Conservation (phyloP, 129 eudicot genomes). For the Pulicaria dysenterica region DNA sequence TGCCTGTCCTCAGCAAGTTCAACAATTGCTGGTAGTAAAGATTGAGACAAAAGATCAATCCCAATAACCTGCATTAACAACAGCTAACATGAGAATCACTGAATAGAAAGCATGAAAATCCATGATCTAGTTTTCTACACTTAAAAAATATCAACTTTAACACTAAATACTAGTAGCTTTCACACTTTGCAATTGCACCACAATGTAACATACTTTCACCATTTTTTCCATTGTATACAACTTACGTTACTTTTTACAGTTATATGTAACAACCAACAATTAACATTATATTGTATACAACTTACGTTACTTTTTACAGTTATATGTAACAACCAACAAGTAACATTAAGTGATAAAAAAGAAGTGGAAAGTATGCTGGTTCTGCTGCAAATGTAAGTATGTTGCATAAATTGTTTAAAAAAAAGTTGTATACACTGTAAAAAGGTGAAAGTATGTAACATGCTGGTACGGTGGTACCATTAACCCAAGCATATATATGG, state of each 20-base stretch:
- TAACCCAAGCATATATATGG: not conserved
- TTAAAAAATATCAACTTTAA: not conserved
- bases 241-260: no score
- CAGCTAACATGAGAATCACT: conserved; percentile 14
- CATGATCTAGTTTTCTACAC: conserved; percentile 9
- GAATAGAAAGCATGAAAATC: not conserved
- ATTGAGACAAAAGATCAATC: conserved; percentile 88
- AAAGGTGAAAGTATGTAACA: not conserved
- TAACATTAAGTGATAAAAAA: no score
- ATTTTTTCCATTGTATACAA: no score
- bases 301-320: no score
- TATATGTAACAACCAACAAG: no score
- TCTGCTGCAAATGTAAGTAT: not conserved
- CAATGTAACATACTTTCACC: no score
- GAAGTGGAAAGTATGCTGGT: no score
- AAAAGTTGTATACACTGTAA: not conserved
- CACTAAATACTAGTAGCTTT: not conserved
- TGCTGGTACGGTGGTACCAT: not conserved
- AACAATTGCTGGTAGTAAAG: conserved; percentile 85
- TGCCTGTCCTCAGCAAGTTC: conserved; percentile 98
- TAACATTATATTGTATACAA: no score
- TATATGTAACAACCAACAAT: no score
- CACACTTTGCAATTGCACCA: not conserved
- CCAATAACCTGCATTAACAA: conserved; percentile 74
- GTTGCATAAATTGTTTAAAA: not conserved